Evolutionary conservation across 1,284 basidiomycete genomes (phyloP), one percentile per base, ranked within the genome.

Genomic region (Trichosporon sp.): DNA sequence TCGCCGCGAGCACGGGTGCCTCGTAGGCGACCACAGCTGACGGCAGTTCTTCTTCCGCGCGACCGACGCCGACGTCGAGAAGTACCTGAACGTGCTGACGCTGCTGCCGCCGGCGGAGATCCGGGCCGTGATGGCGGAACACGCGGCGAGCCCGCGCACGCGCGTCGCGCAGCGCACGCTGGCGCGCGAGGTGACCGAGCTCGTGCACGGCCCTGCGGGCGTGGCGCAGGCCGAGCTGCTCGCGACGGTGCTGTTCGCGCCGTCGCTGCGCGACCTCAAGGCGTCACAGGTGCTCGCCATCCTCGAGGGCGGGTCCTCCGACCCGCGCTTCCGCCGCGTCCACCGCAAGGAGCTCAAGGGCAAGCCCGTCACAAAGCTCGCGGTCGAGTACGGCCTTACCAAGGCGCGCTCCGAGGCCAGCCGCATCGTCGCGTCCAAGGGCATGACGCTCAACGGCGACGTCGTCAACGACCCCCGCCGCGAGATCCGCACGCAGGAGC

Each of bases 21-120:
- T n/a, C n/a, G n/a, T n/a, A n/a, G n/a, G n/a, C n/a, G n/a, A n/a
- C n/a, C n/a, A n/a, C n/a, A 34, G 23, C 34, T 47, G 3, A 44
- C n/a, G 1, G 1, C 80, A 99, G 93, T 98, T 95, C 84, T 98
- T 98, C 84, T 79, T 95, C 53, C 88, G 91, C 68, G 88, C 91
- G 3, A 83, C 88, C 0, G 96, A 99, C 77, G 87, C 87, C 18
- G 93, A 96, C 75, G 92, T 97, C 1, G 88, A 87, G 56, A 88
- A 87, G 73, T 93, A 94, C 76, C 85, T 99, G 29, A 89, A 88
- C 70, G 84, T 95, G 65, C 91, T 99, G 71, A 98, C 95, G 0
- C 86, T 98, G 25, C 83, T 98, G 11, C 84, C 90, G 0, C 74
- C 87, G 6, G 78, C 86, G 12, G 80, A 87, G 67, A 90, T 98